Percentiles rank a stretch among this genome's conserved stretches.
Evolutionary conservation across 2,329 filamentous ascomycete genomes (phyloP).

Genomic region (Fusarium burgessii): DNA sequence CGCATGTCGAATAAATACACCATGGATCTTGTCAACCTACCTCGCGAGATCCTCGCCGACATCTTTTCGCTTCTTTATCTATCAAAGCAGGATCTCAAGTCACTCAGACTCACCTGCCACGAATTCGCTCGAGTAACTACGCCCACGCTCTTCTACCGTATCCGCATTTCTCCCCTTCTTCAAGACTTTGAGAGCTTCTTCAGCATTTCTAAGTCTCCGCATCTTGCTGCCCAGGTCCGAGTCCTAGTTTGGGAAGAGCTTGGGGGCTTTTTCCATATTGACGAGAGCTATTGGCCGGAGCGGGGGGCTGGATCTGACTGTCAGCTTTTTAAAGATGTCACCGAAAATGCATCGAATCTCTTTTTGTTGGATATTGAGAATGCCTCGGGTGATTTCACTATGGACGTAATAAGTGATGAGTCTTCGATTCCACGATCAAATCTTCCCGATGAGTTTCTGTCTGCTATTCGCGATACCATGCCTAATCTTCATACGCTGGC

Average conservation of each 20-base stretch:
- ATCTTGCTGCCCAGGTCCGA: neutral
- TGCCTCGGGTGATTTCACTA: neutral
- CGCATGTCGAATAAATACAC: accelerated
- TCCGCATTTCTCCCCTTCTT: constrained; percentile 1
- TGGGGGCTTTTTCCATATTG: too few relatives aligned
- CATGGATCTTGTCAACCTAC: neutral
- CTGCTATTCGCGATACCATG: neutral
- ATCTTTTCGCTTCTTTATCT: neutral
- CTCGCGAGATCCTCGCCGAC: neutral
- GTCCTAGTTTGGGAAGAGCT: constrained; percentile 23
- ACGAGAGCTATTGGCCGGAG: too few relatives aligned
- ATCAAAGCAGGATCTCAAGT: constrained; percentile 6
- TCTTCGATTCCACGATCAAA: too few relatives aligned
- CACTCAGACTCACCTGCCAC: constrained; percentile 3
- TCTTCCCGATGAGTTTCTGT: neutral
- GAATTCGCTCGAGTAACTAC: neutral
- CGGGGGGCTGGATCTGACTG: neutral
- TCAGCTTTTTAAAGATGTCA: neutral
- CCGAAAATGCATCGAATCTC: neutral
- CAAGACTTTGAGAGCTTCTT: constrained; percentile 4
- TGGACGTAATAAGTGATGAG: neutral
- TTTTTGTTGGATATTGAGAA: neutral
- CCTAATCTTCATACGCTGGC: constrained; percentile 7
- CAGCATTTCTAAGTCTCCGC: neutral
- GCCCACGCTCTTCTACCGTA: neutral